Percentiles rank a stretch among this genome's conserved stretches.
phyloP scores from a whole-genome alignment of 805 yeast species.

The Myxozyma neotropica region DNA sequence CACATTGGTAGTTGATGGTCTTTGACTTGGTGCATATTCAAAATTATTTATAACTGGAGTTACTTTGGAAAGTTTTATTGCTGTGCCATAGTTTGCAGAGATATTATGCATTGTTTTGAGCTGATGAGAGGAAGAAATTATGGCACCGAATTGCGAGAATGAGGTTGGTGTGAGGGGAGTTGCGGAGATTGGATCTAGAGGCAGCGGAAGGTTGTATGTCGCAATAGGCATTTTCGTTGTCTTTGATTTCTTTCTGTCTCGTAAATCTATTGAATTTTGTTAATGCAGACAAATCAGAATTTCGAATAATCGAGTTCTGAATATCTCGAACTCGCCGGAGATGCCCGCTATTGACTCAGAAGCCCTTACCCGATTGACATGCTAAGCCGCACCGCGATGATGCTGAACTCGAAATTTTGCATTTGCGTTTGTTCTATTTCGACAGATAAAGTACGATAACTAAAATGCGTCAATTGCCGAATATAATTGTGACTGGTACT shows the following conservation, averaged over 20 bases:
- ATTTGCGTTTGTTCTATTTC: too few relatives aligned
- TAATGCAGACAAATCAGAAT: too few relatives aligned
- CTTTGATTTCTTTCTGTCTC: background rate
- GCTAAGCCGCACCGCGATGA: conserved; percentile 3
- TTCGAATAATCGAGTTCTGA: too few relatives aligned
- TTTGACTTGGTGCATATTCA: conserved; percentile 50
- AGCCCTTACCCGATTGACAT: conserved; percentile 12
- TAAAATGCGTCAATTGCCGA: conserved; percentile 47
- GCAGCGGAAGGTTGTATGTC: conserved; percentile 14
- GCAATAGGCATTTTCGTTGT: conserved; percentile 25
- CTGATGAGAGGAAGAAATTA: conserved; percentile 78
- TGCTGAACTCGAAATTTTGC: too few relatives aligned
- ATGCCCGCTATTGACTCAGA: background rate
- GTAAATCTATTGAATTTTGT: background rate
- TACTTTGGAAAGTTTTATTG: conserved; percentile 72
- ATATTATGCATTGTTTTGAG: conserved; percentile 50
- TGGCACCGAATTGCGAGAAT: conserved; percentile 72
- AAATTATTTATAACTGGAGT: conserved; percentile 65
- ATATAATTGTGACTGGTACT: conserved; percentile 90
- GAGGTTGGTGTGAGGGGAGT: conserved; percentile 64
- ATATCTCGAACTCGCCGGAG: too few relatives aligned
- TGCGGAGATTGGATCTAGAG: conserved; percentile 46
- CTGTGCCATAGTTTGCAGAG: conserved; percentile 92
- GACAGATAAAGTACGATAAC: too few relatives aligned
- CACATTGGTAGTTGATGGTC: conserved; percentile 65